A percentile compares a stretch with the other conserved stretches of the same genome.
Conservation (phyloP, 305 asterid genomes). For the Caryopteris hybrid region DNA sequence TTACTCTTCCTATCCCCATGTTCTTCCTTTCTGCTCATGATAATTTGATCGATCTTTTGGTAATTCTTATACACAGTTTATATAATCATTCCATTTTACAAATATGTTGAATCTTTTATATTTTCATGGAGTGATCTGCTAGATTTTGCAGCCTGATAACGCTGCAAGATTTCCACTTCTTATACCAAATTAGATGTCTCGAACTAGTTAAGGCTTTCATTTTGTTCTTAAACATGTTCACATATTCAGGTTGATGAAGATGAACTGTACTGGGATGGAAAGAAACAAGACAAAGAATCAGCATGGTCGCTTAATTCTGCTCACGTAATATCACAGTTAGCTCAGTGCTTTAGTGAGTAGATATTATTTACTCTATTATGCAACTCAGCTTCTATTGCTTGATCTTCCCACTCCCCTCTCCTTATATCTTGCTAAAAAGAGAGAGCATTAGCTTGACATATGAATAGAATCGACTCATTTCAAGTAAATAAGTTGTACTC, state of each 20-base stretch:
- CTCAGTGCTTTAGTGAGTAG: constrained; percentile 87
- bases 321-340: constrained; percentile 70
- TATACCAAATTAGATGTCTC: neutral
- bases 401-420: neutral
- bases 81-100: neutral
- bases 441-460: neutral
- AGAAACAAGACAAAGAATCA: constrained; percentile 49
- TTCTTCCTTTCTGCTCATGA: neutral
- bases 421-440: neutral
- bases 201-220: neutral
- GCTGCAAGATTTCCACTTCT: neutral
- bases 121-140: neutral
- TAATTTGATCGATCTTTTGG: neutral
- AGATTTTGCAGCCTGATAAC: neutral
- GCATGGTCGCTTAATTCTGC: constrained; percentile 58
- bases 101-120: neutral
- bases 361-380: constrained; percentile 24
- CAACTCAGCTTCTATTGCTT: neutral
- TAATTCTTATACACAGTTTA: neutral
- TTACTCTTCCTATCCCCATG: neutral
- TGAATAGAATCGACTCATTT: neutral
- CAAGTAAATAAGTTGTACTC: neutral
- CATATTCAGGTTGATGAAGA: constrained; percentile 78
- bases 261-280: constrained; percentile 57
- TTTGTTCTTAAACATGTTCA: constrained; percentile 29